Conservation (phyloP, 805 yeast genomes). For the Zygotorulaspora danielsina region DNA sequence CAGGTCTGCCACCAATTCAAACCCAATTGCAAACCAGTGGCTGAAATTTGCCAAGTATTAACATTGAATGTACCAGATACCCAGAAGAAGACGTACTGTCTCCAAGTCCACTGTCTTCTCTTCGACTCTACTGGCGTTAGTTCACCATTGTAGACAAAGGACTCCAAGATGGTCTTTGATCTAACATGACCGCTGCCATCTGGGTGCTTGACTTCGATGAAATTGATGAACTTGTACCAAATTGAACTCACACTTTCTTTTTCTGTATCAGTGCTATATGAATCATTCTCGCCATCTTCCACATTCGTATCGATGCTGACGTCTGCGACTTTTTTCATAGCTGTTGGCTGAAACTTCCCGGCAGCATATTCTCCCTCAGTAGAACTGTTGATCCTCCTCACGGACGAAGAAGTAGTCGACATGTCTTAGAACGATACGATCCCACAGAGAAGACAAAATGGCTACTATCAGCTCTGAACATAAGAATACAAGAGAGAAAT, state of each 20-base stretch:
- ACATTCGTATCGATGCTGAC: too few species aligned
- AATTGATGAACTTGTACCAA: constrained; percentile 6
- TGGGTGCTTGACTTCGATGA: constrained; percentile 9
- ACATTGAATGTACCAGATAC: constrained; percentile 85
- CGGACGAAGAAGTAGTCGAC: background rate
- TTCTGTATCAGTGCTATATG: background rate
- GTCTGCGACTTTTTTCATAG: too few species aligned
- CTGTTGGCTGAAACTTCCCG: too few species aligned
- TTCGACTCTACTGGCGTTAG: constrained; percentile 70
- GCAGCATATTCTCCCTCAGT: background rate
- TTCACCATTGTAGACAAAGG: constrained; percentile 71
- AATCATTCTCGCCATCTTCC: background rate
- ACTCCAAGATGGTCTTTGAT: constrained; percentile 9
- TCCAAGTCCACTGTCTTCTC: constrained; percentile 82
- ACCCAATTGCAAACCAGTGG: constrained; percentile 77
- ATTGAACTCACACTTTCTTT: background rate
- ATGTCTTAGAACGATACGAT: background rate
- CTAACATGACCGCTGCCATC: constrained; percentile 6
- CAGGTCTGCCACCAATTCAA: constrained; percentile 91
- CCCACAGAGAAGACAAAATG: background rate
- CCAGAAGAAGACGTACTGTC: constrained; percentile 78
- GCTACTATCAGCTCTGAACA: too few species aligned
- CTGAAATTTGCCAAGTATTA: constrained; percentile 89
- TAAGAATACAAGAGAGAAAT: background rate
- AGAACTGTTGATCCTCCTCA: background rate